Evolutionary conservation across 108 stramenopile species (phyloP), one percentile per base, ranked within the genome.

Genomic region (Skeletonema costatum): DNA sequence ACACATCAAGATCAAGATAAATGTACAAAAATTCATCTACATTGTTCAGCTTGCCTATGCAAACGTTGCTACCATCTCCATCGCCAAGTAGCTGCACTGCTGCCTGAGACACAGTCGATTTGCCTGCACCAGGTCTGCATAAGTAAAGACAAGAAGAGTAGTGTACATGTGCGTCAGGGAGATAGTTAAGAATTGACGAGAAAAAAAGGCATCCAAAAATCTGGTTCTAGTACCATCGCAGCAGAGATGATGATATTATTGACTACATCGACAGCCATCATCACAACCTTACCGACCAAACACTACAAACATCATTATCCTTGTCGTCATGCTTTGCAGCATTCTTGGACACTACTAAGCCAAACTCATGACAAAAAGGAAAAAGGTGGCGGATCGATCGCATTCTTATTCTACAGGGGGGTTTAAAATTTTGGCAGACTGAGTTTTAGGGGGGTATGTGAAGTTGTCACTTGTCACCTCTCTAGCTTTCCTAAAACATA

Each of bases 1-100:
- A 91, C 32, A 89, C 85, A 76, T 91, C 90, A 13, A 91, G 70
- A 77, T 91, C 90, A 11, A 74, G 50, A 38, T 64, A 30, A 31
- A 74, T 64, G 33, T 74, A 74, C 29, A 66, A 8, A 74, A 39
- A 56, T 35, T 30, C 73, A 64, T 64, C 32, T 74, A 74, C 41
- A 36, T 35, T 17, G 32, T 38, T 10, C 33, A 21, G 31, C 32
- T 25, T 46, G 17, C 31, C 32, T 11, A 12, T 13, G 33, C 56
- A 7, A 14, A 59, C 53, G 2, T 53, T 62, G 12, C 31, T 25
- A 36, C 21, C 53, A 21, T 61, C 35, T 30, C 35, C 39, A 51
- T 2, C 21, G 9, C 32, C 30, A 16, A 75, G 69, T 61, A 51
- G 42, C 11, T 35, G 62, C 42, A 38, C 17, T 38, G 64, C 77